These are phyloP conservation scores for Grifola frondosa DNA, from an alignment of 1,284 basidiomycete genomes.

Conservation along the genomic window DNA sequence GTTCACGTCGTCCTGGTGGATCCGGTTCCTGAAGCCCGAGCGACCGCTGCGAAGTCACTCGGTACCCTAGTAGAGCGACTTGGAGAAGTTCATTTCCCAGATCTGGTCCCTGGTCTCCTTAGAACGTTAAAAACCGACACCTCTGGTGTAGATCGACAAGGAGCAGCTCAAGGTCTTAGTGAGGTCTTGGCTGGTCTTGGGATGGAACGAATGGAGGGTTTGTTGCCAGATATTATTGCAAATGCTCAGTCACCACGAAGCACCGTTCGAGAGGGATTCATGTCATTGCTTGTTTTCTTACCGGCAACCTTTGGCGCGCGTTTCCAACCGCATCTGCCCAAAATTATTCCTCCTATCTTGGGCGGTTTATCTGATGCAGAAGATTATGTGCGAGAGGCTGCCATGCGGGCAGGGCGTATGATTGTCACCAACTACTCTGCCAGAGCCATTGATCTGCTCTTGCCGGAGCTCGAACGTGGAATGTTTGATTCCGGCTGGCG, in stretches of 20 bases:
- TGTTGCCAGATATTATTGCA: slow-evolving; percentile 92
- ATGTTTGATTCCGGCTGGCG: slow-evolving; percentile 97
- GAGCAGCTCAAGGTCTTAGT: slow-evolving; percentile 95
- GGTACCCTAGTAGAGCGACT: slow-evolving; percentile 96
- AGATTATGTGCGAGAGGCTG: slow-evolving; percentile 93
- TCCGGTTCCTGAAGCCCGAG: slow-evolving; percentile 95
- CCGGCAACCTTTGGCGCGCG: slow-evolving; percentile 95
- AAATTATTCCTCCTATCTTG: slow-evolving; percentile 93
- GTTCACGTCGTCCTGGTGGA: slow-evolving; percentile 92
- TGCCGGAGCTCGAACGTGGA: slow-evolving; percentile 93
- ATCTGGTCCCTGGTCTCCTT: slow-evolving; percentile 89
- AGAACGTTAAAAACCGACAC: slow-evolving; percentile 91
- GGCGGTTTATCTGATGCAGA: slow-evolving; percentile 91
- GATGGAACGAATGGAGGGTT: slow-evolving; percentile 94
- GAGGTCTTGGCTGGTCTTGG: slow-evolving; percentile 96
- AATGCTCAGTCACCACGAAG: slow-evolving; percentile 89
- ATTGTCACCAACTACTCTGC: slow-evolving; percentile 94
- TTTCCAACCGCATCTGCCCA: slow-evolving; percentile 94
- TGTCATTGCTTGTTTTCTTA: slow-evolving; percentile 95
- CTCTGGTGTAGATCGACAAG: slow-evolving; percentile 95
- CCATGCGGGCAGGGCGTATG: slow-evolving; percentile 99
- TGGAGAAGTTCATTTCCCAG: slow-evolving; percentile 94
- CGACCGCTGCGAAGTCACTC: slow-evolving; percentile 96
- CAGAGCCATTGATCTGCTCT: slow-evolving; percentile 90
- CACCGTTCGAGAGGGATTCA: slow-evolving; percentile 97